Evolutionary conservation across 805 yeast species (phyloP).

Genomic region (Wickerhamiella qilinensis): DNA sequence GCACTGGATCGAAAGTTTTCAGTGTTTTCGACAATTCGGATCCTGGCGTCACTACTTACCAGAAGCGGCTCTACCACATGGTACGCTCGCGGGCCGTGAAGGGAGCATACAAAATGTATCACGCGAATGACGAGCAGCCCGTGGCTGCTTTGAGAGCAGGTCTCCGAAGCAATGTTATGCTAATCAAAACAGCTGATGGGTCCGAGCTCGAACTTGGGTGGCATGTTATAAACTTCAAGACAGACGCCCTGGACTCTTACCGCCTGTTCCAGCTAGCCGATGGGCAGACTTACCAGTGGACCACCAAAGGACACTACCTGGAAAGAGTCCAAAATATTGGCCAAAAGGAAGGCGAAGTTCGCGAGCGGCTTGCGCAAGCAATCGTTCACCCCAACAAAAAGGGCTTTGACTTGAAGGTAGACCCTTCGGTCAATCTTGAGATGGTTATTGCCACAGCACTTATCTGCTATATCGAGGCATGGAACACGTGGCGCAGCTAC

Average conservation of each 20-base stretch:
- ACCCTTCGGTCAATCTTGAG: slow-evolving; percentile 37
- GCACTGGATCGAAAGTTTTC: slow-evolving; percentile 41
- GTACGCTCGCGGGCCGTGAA: slow-evolving; percentile 49
- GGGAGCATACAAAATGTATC: slow-evolving; percentile 46
- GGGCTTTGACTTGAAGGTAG: slow-evolving; percentile 41
- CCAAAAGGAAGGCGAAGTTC: slow-evolving; percentile 45
- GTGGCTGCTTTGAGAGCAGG: slow-evolving; percentile 47
- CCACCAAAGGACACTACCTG: slow-evolving; percentile 38
- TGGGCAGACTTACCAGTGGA: slow-evolving; percentile 51
- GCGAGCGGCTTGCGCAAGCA: slow-evolving; percentile 49
- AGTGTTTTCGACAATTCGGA: slow-evolving; percentile 34
- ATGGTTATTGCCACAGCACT: slow-evolving; percentile 44
- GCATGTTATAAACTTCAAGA: slow-evolving; percentile 43
- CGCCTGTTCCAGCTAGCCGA: slow-evolving; percentile 44
- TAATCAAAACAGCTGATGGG: slow-evolving; percentile 31
- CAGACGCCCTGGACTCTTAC: slow-evolving; percentile 45
- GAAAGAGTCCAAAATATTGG: slow-evolving; percentile 44
- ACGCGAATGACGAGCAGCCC: slow-evolving; percentile 38
- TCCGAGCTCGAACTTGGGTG: slow-evolving; percentile 45
- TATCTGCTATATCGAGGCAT: slow-evolving; percentile 46
- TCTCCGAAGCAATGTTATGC: slow-evolving; percentile 38
- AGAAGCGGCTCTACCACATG: slow-evolving; percentile 34
- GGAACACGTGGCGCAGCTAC: slow-evolving; percentile 44
- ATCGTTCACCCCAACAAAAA: slow-evolving; percentile 36
- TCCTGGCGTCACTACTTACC: slow-evolving; percentile 20